Evolutionary conservation across 345 rosid species (phyloP), one percentile per base, ranked within the genome.

Genomic region (Carallia brachiata): DNA sequence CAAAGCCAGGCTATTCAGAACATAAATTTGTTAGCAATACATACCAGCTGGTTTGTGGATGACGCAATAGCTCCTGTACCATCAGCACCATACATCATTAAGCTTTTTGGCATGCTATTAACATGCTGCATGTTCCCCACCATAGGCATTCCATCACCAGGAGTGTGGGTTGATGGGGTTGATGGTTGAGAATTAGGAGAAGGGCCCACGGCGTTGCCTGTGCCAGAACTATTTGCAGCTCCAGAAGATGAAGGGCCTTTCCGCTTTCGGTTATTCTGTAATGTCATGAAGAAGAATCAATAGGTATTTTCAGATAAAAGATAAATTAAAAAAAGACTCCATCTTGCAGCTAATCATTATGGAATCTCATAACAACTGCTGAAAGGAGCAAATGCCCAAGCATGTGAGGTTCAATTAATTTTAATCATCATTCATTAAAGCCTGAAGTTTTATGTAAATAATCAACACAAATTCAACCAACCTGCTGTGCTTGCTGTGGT

Each of bases 181-280:
- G 99, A 92, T 57, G 99, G 97, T 67, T 92, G 97, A 61, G 99
- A 95, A 79, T 90, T 95, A 63, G 97, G 84, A 48, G 93, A 84
- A 70, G 96, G 98, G 64, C 99, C 99, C 8, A 87, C 81, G 0
- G 99, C 90, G 77, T 92, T 95, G 84, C 90, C 97, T 1, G 99
- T 92, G 74, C 99, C 97, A 19, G 92, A 88, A 75, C 99, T 95
- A 75, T 92, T 95, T 71, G 98, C 97, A 73, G 98, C 91, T 76
- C 97, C 98, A 79, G 98, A 91, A 69, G 97, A 91, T 70, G 99
- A 82, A 61, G 96, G 87, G 61, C 97, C 97, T 74, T 95, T 95
- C 85, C 99, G 83, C 83, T 95, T 95, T 75, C 98, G 88, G 78
- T 85, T 86, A 81, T 73, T 90, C 99, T 95, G 77, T 75, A 52